These are phyloP conservation scores for Sarocladium brachiariae DNA, from an alignment of 2,329 filamentous ascomycete species.

Conservation along the genomic window DNA sequence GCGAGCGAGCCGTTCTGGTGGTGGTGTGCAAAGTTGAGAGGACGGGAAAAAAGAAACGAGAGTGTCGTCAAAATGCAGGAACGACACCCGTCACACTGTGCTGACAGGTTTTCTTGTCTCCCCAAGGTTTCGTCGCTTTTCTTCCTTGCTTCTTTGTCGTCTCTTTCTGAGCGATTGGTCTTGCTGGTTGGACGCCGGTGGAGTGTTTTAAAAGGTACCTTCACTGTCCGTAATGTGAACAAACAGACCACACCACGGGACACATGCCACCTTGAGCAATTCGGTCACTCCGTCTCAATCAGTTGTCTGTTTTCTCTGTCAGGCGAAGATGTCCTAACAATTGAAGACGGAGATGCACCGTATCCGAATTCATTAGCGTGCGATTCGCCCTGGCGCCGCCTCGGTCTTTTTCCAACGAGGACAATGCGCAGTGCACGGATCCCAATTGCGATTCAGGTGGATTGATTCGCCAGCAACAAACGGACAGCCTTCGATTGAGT, in stretches of 20 bases:
- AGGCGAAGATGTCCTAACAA: not conserved
- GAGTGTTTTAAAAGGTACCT: too few relatives aligned
- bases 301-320: not conserved
- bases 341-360: not conserved
- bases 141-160: slow-evolving; percentile 2
- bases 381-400: not conserved
- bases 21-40: not conserved
- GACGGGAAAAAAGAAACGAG: slow-evolving; percentile 7
- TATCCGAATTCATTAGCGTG: not conserved
- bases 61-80: slow-evolving; percentile 1
- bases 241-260: not conserved
- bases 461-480: too few relatives aligned
- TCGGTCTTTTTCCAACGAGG: not conserved
- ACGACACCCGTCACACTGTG: not conserved
- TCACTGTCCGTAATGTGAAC: too few relatives aligned
- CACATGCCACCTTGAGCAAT: not conserved
- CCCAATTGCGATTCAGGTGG: slow-evolving; percentile 7
- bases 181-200: not conserved
- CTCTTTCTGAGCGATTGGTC: not conserved
- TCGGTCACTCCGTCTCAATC: too few relatives aligned
- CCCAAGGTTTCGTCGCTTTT: not conserved
- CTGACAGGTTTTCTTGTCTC: not conserved
- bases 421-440: slow-evolving; percentile 5
- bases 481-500: too few relatives aligned
- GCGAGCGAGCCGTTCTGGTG: not conserved